Evolutionary conservation across 2,329 filamentous ascomycete genomes (phyloP).

Genomic region (Apiospora kogelbergensis): DNA sequence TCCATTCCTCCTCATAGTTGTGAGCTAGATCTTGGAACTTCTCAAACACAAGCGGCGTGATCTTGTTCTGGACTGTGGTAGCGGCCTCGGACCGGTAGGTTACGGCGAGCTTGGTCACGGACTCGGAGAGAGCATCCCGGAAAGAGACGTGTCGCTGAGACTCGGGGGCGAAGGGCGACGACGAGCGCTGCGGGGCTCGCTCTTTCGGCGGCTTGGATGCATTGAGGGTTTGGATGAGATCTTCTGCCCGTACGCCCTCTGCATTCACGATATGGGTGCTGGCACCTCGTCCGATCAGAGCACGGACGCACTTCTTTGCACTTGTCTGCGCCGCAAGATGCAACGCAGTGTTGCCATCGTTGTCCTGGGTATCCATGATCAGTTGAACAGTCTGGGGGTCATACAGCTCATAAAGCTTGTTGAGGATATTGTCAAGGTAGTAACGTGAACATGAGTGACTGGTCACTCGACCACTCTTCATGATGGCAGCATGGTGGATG

Average conservation of each 20-base stretch:
- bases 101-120: slow-evolving; percentile 39
- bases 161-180: slow-evolving; percentile 66
- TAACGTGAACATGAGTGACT: slow-evolving; percentile 90
- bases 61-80: slow-evolving; percentile 67
- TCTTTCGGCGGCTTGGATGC: slow-evolving; percentile 62
- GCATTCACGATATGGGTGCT: slow-evolving; percentile 80
- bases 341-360: slow-evolving; percentile 83
- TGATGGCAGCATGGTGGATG: slow-evolving; percentile 90
- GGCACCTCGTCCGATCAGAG: slow-evolving; percentile 75
- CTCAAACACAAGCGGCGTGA: slow-evolving; percentile 67
- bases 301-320: slow-evolving; percentile 85
- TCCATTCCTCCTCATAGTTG: slow-evolving; percentile 73
- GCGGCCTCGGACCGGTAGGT: slow-evolving; percentile 64
- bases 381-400: slow-evolving; percentile 74
- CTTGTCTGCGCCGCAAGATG: slow-evolving; percentile 76
- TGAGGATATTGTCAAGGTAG: slow-evolving; percentile 88
- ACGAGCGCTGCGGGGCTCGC: slow-evolving; percentile 71
- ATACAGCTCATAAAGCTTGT: slow-evolving; percentile 78
- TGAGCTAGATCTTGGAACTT: slow-evolving; percentile 70
- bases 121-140: slow-evolving; percentile 48
- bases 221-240: slow-evolving; percentile 77
- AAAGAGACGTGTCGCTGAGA: slow-evolving; percentile 57
- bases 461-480: slow-evolving; percentile 76
- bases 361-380: slow-evolving; percentile 79
- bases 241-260: slow-evolving; percentile 79